Conservation (phyloP, 2,329 filamentous ascomycete species). For the Pyricularia grisea region DNA sequence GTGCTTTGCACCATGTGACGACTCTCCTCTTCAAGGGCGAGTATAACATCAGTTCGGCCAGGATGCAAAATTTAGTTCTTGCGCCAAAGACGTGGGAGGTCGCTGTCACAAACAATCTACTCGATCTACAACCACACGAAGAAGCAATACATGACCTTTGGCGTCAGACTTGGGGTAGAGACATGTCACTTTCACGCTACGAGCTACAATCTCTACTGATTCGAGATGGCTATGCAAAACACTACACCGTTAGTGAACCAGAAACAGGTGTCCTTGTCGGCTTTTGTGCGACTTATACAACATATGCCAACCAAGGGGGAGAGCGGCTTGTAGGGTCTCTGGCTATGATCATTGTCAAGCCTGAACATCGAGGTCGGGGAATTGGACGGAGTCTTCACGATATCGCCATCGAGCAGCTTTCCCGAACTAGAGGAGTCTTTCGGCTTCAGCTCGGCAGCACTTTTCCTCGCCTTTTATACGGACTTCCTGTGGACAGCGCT, state of each 20-base stretch:
- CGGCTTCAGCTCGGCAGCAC: constrained; percentile 48
- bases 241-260: constrained; percentile 45
- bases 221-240: constrained; percentile 46
- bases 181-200: constrained; percentile 33
- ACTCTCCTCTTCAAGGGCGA: constrained; percentile 35
- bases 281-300: constrained; percentile 52
- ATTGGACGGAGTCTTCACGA: constrained; percentile 44
- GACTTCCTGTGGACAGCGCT: constrained; percentile 33
- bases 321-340: constrained; percentile 46
- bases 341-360: constrained; percentile 42
- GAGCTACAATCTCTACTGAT: constrained; percentile 36
- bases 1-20: constrained; percentile 39
- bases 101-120: constrained; percentile 24
- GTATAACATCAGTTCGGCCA: neutral
- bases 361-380: constrained; percentile 35
- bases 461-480: constrained; percentile 48
- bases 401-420: constrained; percentile 38
- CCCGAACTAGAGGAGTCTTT: constrained; percentile 39
- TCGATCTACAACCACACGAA: constrained; percentile 23
- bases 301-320: constrained; percentile 41
- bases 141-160: constrained; percentile 34
- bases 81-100: constrained; percentile 30
- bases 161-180: constrained; percentile 29
- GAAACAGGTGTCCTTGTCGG: constrained; percentile 34
- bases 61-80: constrained; percentile 16